Evolutionary conservation across 306 rosid genomes (phyloP).

Genomic region (Prunus salicina): DNA sequence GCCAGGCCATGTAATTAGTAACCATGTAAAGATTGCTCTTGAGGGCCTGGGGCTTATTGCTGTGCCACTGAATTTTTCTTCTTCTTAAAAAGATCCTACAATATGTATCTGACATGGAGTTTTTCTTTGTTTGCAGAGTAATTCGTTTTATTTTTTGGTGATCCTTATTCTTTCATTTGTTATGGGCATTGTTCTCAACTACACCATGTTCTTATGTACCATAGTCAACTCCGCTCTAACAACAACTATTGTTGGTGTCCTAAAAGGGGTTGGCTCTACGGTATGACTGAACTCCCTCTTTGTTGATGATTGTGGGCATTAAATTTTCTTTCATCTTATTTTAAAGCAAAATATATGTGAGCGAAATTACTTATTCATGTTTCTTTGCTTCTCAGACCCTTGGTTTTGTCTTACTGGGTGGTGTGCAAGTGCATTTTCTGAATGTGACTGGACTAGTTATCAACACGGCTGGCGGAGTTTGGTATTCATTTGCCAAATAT

Average conservation of each 20-base stretch:
- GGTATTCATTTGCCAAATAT: conserved; percentile 93
- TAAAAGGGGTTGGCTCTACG: conserved; percentile 97
- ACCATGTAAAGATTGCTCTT: background rate
- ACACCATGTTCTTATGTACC: conserved; percentile 98
- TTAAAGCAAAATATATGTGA: background rate
- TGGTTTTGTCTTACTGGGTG: conserved; percentile 79
- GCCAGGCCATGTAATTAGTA: background rate
- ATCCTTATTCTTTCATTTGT: conserved; percentile 76
- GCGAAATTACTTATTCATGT: background rate
- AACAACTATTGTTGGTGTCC: conserved; percentile 94
- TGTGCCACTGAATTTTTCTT: background rate
- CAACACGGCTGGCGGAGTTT: conserved; percentile 91
- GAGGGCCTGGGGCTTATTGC: background rate
- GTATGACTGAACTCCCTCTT: conserved; percentile 42
- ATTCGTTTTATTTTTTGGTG: conserved; percentile 69
- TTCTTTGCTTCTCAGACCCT: conserved; percentile 58
- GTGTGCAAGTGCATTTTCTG: conserved; percentile 80
- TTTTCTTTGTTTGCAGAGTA: conserved; percentile 56
- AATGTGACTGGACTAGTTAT: conserved; percentile 84
- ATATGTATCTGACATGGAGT: background rate
- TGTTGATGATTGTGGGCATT: conserved; percentile 6
- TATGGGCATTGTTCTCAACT: conserved; percentile 92
- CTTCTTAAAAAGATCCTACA: background rate
- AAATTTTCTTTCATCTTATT: background rate
- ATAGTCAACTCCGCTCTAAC: conserved; percentile 91